Evolutionary conservation across 169 alveolate genomes (phyloP), one percentile per base, ranked within the genome.

Genomic region (Toxoplasma gondii): DNA sequence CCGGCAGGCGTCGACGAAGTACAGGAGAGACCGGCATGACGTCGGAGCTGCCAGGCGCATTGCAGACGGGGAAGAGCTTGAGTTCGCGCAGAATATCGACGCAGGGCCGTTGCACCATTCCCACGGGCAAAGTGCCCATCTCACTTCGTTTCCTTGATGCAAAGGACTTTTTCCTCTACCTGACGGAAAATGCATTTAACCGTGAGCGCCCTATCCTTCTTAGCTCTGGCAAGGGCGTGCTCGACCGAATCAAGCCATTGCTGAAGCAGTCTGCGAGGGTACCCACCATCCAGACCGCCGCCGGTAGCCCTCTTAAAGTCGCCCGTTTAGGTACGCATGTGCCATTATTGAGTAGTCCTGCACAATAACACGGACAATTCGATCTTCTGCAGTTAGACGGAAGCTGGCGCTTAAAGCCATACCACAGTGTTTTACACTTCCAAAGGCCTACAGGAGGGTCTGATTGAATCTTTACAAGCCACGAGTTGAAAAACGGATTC

Each of bases 141-240:
- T 43, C 90, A 2, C 90, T 82, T 17, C 90, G 90, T 12, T 82
- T 39, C 90, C 67, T 82, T 45, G 54, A 44, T n/a, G 69, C 90
- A 5, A 39, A 82, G 12, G 90, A 82, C 16, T 43, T 36, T 27
- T 82, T 82, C 90, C 69, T 41, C 29, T 22, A 27, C 29, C 87
- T 44, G 7, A 34, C 29, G 87, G 78, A 64, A 64, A 64, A 64
- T 9, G 1, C 58, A 64, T 29, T 17, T 29, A 64, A 9, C n/a
- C 87, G 87, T 39, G 87, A 78, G 27, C 87, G 87, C 9, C 87
- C 87, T 78, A 34, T 78, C 0, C 24, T 78, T 38, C 87, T 78
- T 5, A 31, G 87, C 45, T 78, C 87, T 19, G 87, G 87, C 87
- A 78, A 78, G 45, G 41, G 53, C 45, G 87, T 27, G 16, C 24